Conservation (phyloP, 495 filamentous ascomycete species). For the Penicillium crystallinum region DNA sequence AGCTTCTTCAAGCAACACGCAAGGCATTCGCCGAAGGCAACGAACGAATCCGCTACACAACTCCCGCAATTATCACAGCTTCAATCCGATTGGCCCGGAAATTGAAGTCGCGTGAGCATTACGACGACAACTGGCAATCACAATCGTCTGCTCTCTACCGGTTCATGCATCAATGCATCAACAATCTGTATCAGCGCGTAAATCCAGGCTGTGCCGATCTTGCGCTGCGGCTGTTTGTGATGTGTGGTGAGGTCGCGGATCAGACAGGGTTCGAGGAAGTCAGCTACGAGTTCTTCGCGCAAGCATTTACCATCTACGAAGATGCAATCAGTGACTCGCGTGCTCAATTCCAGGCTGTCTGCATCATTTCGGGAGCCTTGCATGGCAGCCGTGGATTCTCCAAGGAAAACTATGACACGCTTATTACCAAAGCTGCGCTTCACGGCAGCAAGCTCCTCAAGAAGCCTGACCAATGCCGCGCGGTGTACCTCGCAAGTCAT, state of each 20-base stretch:
- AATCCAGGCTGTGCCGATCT: slow-evolving; percentile 79
- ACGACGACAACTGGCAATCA: slow-evolving; percentile 89
- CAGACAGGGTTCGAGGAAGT: slow-evolving; percentile 92
- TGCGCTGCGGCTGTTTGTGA: slow-evolving; percentile 78
- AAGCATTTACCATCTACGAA: slow-evolving; percentile 97
- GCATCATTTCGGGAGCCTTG: slow-evolving; percentile 83
- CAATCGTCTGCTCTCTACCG: slow-evolving; percentile 88
- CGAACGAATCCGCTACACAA: slow-evolving; percentile 92
- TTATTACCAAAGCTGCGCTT: slow-evolving; percentile 94
- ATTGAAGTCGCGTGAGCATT: slow-evolving; percentile 88
- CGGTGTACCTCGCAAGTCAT: slow-evolving; percentile 92
- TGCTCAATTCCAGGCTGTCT: slow-evolving; percentile 96
- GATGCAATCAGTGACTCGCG: slow-evolving; percentile 91
- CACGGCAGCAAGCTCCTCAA: slow-evolving; percentile 96
- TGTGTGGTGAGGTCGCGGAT: slow-evolving; percentile 89
- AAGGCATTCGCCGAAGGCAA: slow-evolving; percentile 90
- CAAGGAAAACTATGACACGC: slow-evolving; percentile 95
- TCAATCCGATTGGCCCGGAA: slow-evolving; percentile 85
- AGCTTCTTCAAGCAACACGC: slow-evolving; percentile 80
- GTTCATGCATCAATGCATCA: slow-evolving; percentile 84
- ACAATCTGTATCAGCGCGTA: slow-evolving; percentile 83
- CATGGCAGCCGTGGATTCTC: slow-evolving; percentile 82
- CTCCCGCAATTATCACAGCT: slow-evolving; percentile 84
- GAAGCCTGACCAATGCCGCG: slow-evolving; percentile 96
- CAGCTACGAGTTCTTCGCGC: slow-evolving; percentile 96